Percentiles rank a stretch among this genome's conserved stretches.
These are phyloP conservation scores for Jatropha curcas DNA, from an alignment of 345 rosid genomes.

Conservation along the genomic window DNA sequence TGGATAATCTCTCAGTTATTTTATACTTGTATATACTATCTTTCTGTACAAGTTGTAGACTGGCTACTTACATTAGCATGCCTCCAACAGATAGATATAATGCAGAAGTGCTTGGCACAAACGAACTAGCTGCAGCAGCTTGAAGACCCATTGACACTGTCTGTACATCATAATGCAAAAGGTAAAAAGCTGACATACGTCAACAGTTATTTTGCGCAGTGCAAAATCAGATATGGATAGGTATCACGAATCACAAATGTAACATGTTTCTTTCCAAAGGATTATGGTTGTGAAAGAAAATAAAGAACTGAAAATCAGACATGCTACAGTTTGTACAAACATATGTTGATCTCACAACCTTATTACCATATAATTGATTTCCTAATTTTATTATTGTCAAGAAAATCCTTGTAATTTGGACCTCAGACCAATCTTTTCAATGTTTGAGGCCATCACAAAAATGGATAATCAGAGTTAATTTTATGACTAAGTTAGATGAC, in stretches of 20 bases:
- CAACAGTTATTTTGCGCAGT: background rate
- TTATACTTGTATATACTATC: background rate
- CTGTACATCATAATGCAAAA: constrained; percentile 38
- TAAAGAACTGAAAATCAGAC: background rate
- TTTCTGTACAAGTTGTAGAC: background rate
- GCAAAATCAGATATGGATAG: background rate
- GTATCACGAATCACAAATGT: background rate
- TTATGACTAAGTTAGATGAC: background rate
- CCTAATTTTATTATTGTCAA: background rate
- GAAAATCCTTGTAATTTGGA: background rate
- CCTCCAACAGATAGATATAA: constrained; percentile 82
- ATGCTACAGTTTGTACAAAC: background rate
- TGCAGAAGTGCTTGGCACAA: constrained; percentile 49
- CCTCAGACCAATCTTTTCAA: background rate
- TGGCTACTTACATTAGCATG: constrained; percentile 75
- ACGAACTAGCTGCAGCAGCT: constrained; percentile 68
- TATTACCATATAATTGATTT: background rate
- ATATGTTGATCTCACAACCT: background rate
- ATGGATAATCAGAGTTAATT: background rate
- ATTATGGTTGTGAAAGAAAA: background rate
- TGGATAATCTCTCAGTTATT: background rate
- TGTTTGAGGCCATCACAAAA: background rate
- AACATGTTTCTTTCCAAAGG: background rate
- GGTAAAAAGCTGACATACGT: background rate
- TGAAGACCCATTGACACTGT: constrained; percentile 70